Percentiles rank a stretch among this genome's conserved stretches.
phyloP scores from a whole-genome alignment of 768 basidiomycete species.

The Psilocybe cyanescens region DNA sequence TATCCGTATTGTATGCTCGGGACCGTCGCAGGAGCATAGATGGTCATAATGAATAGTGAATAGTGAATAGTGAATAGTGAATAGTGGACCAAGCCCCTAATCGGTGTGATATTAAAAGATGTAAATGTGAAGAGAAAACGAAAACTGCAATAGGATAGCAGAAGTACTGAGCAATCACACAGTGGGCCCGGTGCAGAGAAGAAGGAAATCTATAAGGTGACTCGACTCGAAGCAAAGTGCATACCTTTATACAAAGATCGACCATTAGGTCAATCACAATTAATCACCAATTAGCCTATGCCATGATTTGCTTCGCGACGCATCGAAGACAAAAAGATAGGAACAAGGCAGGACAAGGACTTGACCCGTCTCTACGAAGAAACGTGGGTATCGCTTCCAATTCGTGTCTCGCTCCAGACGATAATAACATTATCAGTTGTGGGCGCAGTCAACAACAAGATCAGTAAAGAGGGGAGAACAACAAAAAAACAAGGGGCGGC shows the following conservation, averaged over 20 bases:
- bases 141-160: slow-evolving; percentile 1
- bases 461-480: background rate
- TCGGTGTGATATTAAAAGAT: background rate
- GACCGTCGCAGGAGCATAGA: slow-evolving; percentile 12
- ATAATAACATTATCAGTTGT: background rate
- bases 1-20: slow-evolving; percentile 12
- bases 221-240: background rate
- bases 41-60: slow-evolving; percentile 8
- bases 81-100: background rate
- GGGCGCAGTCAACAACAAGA: background rate
- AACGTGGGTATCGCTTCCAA: slow-evolving; percentile 9
- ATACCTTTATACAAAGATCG: slow-evolving; percentile 9
- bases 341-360: slow-evolving; percentile 7
- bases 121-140: background rate
- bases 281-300: background rate
- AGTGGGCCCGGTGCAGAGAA: background rate
- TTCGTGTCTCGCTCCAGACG: background rate
- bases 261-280: background rate
- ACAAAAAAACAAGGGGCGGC: background rate
- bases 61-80: background rate
- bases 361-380: slow-evolving; percentile 2
- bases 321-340: slow-evolving; percentile 8
- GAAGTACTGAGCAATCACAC: slow-evolving; percentile 2
- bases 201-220: slow-evolving; percentile 2
- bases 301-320: slow-evolving; percentile 2